These are phyloP conservation scores for Nannochloropsis oceanica DNA, from an alignment of 108 stramenopile species.

Conservation along the genomic window DNA sequence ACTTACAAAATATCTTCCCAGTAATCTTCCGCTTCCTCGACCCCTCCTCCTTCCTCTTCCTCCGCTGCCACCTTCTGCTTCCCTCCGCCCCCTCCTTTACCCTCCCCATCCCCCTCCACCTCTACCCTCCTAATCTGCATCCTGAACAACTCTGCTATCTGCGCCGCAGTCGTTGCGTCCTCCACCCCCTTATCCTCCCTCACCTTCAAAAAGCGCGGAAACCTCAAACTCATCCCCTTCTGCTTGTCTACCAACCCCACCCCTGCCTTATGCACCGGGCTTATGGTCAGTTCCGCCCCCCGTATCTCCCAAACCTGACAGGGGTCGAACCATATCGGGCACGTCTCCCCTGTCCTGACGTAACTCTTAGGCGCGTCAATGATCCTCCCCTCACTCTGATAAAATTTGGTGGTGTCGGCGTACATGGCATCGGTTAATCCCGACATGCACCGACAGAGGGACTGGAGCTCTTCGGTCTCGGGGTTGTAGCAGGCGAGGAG, in stretches of 20 bases:
- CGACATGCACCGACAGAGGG: background rate
- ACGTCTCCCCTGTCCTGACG: conserved; percentile 1
- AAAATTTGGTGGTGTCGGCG: background rate
- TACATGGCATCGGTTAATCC: conserved; percentile 1
- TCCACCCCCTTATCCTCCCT: background rate
- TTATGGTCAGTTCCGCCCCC: background rate
- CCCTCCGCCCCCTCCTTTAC: background rate
- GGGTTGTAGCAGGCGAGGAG: conserved; percentile 1
- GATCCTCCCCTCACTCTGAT: background rate
- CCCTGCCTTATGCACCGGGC: background rate
- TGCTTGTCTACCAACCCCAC: background rate
- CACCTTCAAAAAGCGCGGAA: background rate
- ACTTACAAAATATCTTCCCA: background rate
- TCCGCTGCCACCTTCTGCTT: background rate
- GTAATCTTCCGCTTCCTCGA: background rate
- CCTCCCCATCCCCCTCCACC: background rate
- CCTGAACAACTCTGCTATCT: conserved; percentile 2
- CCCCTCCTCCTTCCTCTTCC: background rate
- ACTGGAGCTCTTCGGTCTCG: background rate
- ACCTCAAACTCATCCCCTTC: background rate
- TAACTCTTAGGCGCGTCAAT: background rate
- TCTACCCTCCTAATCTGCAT: background rate
- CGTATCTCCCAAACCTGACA: background rate
- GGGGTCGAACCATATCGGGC: conserved; percentile 1
- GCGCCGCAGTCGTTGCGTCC: background rate